Evolutionary conservation across 352 stramenopile species (phyloP).

Genomic region (Phytopythium vexans): DNA sequence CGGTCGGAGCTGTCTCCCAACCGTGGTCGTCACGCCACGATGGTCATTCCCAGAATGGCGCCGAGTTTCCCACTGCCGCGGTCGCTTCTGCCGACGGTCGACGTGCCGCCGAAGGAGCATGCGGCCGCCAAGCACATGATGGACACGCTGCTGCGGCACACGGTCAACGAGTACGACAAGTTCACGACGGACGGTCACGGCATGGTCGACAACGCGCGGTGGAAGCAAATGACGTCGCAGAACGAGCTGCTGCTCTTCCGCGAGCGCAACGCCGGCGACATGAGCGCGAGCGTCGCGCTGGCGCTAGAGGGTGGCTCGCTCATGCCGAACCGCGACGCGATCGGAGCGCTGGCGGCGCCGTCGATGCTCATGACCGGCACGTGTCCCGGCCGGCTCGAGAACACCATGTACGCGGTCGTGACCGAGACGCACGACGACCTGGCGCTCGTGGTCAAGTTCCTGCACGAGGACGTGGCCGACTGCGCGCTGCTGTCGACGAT

Average conservation of each 20-base stretch:
- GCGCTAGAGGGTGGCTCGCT: constrained; percentile 21
- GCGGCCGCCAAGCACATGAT: constrained; percentile 34
- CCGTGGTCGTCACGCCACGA: too few relatives aligned
- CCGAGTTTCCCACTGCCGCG: constrained; percentile 49
- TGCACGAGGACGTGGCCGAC: constrained; percentile 61
- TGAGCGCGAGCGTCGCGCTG: constrained; percentile 18
- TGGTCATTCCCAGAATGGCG: constrained; percentile 13
- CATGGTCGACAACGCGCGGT: constrained; percentile 32
- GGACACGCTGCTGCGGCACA: constrained; percentile 36
- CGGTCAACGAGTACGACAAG: constrained; percentile 43
- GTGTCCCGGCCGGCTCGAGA: constrained; percentile 42
- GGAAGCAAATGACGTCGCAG: constrained; percentile 38
- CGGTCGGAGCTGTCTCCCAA: too few relatives aligned
- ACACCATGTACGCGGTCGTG: constrained; percentile 49
- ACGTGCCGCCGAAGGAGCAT: constrained; percentile 33
- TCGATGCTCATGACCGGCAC: constrained; percentile 51
- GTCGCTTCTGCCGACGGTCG: constrained; percentile 36
- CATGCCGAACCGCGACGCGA: constrained; percentile 26
- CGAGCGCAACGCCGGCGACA: constrained; percentile 28
- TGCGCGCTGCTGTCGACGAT: constrained; percentile 57
- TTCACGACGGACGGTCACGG: constrained; percentile 29
- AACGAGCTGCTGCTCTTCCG: constrained; percentile 51
- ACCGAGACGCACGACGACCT: constrained; percentile 55
- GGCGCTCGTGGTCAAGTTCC: constrained; percentile 49
- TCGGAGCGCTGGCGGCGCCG: constrained; percentile 23